These are phyloP conservation scores for Jasminum sambac DNA, from an alignment of 257 asterid species.

Conservation along the genomic window DNA sequence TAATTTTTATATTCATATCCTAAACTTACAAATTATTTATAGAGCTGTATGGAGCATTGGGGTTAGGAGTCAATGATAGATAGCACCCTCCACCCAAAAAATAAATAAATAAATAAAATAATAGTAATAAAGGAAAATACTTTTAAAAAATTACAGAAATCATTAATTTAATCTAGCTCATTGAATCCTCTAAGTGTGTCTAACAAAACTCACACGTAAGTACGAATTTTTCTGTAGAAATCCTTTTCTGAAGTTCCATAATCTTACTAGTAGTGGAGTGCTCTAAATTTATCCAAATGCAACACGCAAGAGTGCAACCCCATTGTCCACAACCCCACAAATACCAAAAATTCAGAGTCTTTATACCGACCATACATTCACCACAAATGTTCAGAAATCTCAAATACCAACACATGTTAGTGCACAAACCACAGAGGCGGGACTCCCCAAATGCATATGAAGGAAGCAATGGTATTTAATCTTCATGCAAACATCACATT, in stretches of 20 bases:
- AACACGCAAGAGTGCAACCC: neutral
- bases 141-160: neutral
- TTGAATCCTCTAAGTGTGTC: neutral
- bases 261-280: slow-evolving; percentile 2
- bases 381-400: neutral
- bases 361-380: slow-evolving; percentile 9
- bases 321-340: slow-evolving; percentile 6
- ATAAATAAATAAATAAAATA: neutral
- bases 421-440: slow-evolving; percentile 14
- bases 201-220: neutral
- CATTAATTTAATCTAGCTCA: neutral
- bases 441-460: slow-evolving; percentile 9
- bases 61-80: neutral
- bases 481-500: neutral
- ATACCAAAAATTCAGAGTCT: slow-evolving; percentile 5
- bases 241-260: neutral
- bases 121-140: neutral
- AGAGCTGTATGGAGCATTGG: neutral
- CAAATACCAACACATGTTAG: neutral
- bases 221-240: neutral
- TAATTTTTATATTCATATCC: neutral
- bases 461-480: slow-evolving; percentile 9
- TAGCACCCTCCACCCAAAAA: neutral
- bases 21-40: neutral
- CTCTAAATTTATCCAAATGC: slow-evolving; percentile 15